phyloP scores from a whole-genome alignment of 2,329 filamentous ascomycete genomes.

The Cytospora mali region DNA sequence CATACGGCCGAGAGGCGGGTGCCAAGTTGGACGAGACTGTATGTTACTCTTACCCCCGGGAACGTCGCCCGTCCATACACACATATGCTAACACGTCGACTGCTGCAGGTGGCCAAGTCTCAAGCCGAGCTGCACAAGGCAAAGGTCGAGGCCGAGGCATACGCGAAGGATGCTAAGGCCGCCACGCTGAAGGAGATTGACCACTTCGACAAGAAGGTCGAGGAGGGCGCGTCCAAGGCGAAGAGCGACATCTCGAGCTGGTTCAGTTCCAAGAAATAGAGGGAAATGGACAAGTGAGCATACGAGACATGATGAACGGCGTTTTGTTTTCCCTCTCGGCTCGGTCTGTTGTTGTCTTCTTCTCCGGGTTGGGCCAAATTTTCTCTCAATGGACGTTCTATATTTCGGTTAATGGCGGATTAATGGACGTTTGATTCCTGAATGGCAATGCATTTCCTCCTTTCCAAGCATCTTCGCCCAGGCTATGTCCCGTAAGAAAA shows the following conservation, averaged over 20 bases:
- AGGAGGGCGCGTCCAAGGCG: conserved; percentile 75
- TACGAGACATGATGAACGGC: conserved; percentile 2
- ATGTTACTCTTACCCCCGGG: conserved; percentile 39
- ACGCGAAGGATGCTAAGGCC: conserved; percentile 64
- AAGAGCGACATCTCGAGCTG: conserved; percentile 83
- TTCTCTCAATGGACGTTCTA: neutral
- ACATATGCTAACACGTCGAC: conserved; percentile 37
- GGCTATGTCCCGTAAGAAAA: neutral
- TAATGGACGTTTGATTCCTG: conserved; percentile 1
- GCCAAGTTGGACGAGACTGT: conserved; percentile 71
- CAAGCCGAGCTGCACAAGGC: conserved; percentile 64
- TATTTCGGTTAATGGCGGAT: neutral
- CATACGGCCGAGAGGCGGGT: conserved; percentile 62
- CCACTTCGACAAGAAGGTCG: conserved; percentile 80
- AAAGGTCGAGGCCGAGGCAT: conserved; percentile 61
- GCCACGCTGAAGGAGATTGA: conserved; percentile 74
- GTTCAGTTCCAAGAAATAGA: conserved; percentile 68
- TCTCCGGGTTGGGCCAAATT: neutral
- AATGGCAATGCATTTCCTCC: neutral
- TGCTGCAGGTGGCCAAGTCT: conserved; percentile 59
- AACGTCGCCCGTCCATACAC: too few relatives aligned
- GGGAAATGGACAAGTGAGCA: neutral
- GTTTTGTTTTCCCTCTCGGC: conserved; percentile 7
- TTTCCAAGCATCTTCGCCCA: neutral
- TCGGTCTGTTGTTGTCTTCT: neutral